phyloP scores from a whole-genome alignment of 169 alveolate genomes.

The Plasmodium chabaudi region DNA sequence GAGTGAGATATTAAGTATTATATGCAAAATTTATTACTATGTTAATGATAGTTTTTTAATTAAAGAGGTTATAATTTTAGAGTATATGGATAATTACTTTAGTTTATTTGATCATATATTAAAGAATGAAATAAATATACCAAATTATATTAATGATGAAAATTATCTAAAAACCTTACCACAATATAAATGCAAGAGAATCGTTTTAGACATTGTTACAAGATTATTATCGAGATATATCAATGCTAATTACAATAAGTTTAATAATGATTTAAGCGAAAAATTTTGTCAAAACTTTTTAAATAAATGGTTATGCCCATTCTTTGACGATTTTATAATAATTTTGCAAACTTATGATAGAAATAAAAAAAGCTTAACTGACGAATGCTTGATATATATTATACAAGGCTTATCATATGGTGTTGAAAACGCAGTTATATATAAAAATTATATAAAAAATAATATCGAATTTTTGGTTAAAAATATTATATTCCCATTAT shows the following conservation, averaged over 20 bases:
- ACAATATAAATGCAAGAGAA: slow-evolving; percentile 64
- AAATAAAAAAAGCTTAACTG: slow-evolving; percentile 61
- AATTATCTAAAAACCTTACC: slow-evolving; percentile 55
- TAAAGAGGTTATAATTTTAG: slow-evolving; percentile 51
- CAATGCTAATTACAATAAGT: slow-evolving; percentile 56
- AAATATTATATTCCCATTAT: slow-evolving; percentile 47
- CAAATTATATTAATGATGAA: slow-evolving; percentile 54
- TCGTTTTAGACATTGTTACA: slow-evolving; percentile 42
- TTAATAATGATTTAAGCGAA: slow-evolving; percentile 44
- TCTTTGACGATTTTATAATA: slow-evolving; percentile 60
- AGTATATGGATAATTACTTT: slow-evolving; percentile 65
- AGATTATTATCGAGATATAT: slow-evolving; percentile 49
- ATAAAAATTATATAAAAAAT: slow-evolving; percentile 63
- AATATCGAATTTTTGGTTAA: slow-evolving; percentile 40
- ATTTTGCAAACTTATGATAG: slow-evolving; percentile 43
- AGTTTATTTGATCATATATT: slow-evolving; percentile 60
- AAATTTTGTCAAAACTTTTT: slow-evolving; percentile 45
- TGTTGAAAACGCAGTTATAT: slow-evolving; percentile 64
- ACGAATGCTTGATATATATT: slow-evolving; percentile 50
- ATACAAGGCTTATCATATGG: slow-evolving; percentile 68
- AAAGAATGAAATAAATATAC: slow-evolving; percentile 42
- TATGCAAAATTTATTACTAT: slow-evolving; percentile 57
- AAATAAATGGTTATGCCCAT: slow-evolving; percentile 73
- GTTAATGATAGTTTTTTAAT: slow-evolving; percentile 57
- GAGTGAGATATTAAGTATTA: slow-evolving; percentile 38